Base-by-base conservation (phyloP, 2,329 filamentous ascomycete species). In the Coniella vitis region DNA sequence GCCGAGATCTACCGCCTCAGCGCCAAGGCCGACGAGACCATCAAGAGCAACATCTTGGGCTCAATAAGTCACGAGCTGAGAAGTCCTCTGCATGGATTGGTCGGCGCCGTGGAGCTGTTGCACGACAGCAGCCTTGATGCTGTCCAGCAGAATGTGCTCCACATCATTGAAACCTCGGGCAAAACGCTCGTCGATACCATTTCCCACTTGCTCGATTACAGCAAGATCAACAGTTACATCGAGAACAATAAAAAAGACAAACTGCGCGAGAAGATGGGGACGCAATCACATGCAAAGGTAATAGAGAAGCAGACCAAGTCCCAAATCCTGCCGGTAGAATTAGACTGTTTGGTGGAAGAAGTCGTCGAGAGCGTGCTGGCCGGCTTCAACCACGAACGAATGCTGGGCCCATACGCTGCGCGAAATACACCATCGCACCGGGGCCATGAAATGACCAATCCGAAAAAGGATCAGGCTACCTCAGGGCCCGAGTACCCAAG, bases 31-130 rank as follows among this genome's bases (percentile, higher is more conserved):
- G 65, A 67, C 0, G 68, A 72, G 31, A 71, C 66, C 45, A 72
- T 75, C 29, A 81, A 81, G 58, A 72, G 73, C 1, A 77, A 81
- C 49, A 74, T 81, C 32, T 70, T 84, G 7, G 74, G 76, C 0
- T 81, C 75, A 1, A 72, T 84, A 5, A 79, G 75, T 3, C 80
- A 84, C 56, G 80, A 84, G 57, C 62, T 84, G 13, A 69, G 80
- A 4, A 79, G 75, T 2, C 80, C 80, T 0, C 64, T 84, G 0
- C 79, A 84, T 48, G 80, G 79, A 2, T 74, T 83, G 29, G 62
- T 83, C 0, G 72, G 76, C 0, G 77, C 67, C 45, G 67, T 70
- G 1, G 76, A 80, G 54, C 60, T 81, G 3, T 57, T 83, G 0
- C 68, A 71, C 4, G 75, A 79, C n/a, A 78, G 75, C 0, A 52